These are phyloP conservation scores for Penicillium lividum DNA, from an alignment of 495 filamentous ascomycete genomes.

Conservation along the genomic window DNA sequence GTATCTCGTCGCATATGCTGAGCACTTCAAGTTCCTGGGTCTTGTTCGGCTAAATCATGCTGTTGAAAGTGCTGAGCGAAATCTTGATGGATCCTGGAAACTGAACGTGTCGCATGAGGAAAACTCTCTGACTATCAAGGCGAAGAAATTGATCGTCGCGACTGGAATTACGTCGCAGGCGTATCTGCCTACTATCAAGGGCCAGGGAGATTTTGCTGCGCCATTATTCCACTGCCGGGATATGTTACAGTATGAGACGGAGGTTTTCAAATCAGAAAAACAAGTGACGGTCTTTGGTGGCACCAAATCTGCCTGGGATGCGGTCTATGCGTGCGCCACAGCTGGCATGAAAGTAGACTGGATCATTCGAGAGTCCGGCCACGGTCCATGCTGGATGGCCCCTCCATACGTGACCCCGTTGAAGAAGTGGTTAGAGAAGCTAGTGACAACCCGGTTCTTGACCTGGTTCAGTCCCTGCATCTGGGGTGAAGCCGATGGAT, in stretches of 20 bases:
- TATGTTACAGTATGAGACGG: conserved; percentile 45
- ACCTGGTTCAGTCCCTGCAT: conserved; percentile 68
- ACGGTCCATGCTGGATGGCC: conserved; percentile 72
- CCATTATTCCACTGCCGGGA: conserved; percentile 67
- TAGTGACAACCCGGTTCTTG: conserved; percentile 62
- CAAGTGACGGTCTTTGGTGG: conserved; percentile 65
- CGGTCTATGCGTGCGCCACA: conserved; percentile 66
- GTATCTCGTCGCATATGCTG: conserved; percentile 66
- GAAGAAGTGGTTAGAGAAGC: conserved; percentile 61
- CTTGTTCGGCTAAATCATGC: conserved; percentile 54
- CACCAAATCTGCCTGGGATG: conserved; percentile 77
- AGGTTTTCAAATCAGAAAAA: conserved; percentile 35
- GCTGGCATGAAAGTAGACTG: conserved; percentile 69
- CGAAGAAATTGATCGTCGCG: conserved; percentile 65
- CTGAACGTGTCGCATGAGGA: conserved; percentile 29
- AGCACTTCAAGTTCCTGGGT: conserved; percentile 55
- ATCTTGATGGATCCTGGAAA: conserved; percentile 41
- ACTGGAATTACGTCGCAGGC: conserved; percentile 69
- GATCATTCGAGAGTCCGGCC: conserved; percentile 76
- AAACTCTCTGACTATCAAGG: conserved; percentile 32
- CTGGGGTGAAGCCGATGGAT: conserved; percentile 60
- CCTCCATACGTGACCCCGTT: conserved; percentile 63
- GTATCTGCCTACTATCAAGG: conserved; percentile 51
- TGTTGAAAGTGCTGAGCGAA: conserved; percentile 55
- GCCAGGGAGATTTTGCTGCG: conserved; percentile 50